These are phyloP conservation scores for Phytophthora tentaculata DNA, from an alignment of 352 stramenopile species.

Conservation along the genomic window DNA sequence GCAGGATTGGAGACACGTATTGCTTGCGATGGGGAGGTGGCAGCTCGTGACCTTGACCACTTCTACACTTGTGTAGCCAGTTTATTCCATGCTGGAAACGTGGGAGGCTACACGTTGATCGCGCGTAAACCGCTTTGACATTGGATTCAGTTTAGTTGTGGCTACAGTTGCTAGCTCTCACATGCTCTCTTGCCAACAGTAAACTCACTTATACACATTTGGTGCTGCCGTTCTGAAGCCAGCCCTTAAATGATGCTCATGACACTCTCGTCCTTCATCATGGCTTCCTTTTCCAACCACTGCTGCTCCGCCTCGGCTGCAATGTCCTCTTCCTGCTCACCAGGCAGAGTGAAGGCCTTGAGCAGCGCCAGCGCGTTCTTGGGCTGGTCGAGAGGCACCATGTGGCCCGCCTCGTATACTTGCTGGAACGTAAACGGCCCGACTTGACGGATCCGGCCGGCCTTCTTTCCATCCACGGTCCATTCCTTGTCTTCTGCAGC, in stretches of 20 bases:
- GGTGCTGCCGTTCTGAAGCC: neutral
- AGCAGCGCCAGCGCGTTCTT: constrained; percentile 95
- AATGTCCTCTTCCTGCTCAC: constrained; percentile 32
- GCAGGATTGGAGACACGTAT: constrained; percentile 56
- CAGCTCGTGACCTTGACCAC: constrained; percentile 63
- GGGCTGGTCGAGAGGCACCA: constrained; percentile 96
- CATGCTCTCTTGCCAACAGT: constrained; percentile 4
- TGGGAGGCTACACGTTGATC: constrained; percentile 69
- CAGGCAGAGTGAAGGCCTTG: constrained; percentile 83
- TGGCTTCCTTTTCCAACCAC: constrained; percentile 30
- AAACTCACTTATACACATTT: constrained; percentile 29
- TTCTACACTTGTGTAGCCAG: constrained; percentile 73
- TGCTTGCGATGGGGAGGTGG: constrained; percentile 56
- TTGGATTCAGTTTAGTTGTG: constrained; percentile 25
- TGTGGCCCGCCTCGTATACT: constrained; percentile 96
- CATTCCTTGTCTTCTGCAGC: constrained; percentile 63
- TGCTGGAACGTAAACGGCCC: constrained; percentile 93
- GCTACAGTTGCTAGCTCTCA: constrained; percentile 2
- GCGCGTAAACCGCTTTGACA: constrained; percentile 43
- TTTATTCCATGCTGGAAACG: constrained; percentile 61
- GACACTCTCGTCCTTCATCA: constrained; percentile 43
- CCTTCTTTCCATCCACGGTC: constrained; percentile 64
- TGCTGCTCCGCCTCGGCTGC: constrained; percentile 26
- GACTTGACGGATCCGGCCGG: constrained; percentile 63
- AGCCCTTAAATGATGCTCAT: constrained; percentile 47